These are phyloP conservation scores for Pogostemon cablin DNA, from an alignment of 257 asterid genomes.

Conservation along the genomic window DNA sequence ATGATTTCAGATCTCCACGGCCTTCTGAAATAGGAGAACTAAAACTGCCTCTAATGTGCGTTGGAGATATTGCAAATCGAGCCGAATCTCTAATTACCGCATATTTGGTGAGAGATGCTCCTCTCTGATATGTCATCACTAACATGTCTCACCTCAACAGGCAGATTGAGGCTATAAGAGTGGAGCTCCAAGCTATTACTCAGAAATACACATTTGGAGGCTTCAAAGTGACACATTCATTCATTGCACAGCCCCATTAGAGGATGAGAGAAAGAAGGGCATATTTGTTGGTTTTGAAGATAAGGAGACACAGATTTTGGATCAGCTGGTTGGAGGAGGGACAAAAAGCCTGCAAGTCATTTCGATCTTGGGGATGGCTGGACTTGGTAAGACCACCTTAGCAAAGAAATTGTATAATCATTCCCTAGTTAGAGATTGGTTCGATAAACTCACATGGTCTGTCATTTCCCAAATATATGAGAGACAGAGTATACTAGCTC, in stretches of 20 bases:
- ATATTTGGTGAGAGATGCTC: slow-evolving; percentile 6
- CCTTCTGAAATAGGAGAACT: slow-evolving; percentile 5
- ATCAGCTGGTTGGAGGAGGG: neutral
- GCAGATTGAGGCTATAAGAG: neutral
- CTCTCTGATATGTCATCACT: slow-evolving; percentile 3
- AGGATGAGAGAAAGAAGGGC: neutral
- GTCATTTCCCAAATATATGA: neutral
- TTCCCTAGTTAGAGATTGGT: neutral
- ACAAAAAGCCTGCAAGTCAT: neutral
- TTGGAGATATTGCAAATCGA: neutral
- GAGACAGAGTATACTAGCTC: neutral
- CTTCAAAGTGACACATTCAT: neutral
- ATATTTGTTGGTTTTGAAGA: slow-evolving; percentile 31
- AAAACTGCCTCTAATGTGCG: neutral
- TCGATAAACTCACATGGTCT: neutral
- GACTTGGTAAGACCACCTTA: slow-evolving; percentile 15
- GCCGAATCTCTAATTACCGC: neutral
- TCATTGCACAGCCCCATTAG: neutral
- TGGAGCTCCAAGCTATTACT: neutral
- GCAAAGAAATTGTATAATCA: neutral
- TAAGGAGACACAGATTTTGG: neutral
- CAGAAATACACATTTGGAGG: neutral
- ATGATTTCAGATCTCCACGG: neutral
- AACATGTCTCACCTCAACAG: neutral
- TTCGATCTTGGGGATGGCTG: slow-evolving; percentile 33